A percentile compares a stretch with the other conserved stretches of the same genome.
Evolutionary conservation across 139 green algal species (phyloP).

Genomic region (Trebouxia sp.): DNA sequence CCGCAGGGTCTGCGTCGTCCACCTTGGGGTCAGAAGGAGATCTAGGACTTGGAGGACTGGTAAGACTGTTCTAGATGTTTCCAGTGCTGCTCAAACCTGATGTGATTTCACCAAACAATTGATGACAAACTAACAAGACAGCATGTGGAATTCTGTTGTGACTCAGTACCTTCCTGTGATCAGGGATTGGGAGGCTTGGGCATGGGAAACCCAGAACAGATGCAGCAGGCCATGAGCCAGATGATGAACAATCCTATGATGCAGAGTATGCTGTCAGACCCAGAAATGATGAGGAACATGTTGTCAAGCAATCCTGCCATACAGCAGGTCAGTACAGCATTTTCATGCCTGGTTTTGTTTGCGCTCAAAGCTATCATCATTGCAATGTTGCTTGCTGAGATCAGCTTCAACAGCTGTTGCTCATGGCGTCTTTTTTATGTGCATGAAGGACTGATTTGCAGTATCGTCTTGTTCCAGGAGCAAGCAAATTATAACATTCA

Average conservation of each 20-base stretch:
- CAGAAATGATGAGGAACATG: constrained; percentile 81
- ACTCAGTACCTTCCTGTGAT: not conserved
- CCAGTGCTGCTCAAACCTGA: not conserved
- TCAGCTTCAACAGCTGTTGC: not conserved
- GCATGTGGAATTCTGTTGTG: not conserved
- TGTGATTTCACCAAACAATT: not conserved
- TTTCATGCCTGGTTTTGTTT: not conserved
- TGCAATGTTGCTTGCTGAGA: not conserved
- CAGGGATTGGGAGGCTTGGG: constrained; percentile 28
- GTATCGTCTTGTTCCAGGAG: not conserved
- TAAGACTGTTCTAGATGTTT: not conserved
- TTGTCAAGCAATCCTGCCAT: constrained; percentile 79
- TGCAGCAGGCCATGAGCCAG: constrained; percentile 55
- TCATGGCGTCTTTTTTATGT: not conserved
- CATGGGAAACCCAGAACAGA: constrained; percentile 3
- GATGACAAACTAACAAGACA: not conserved
- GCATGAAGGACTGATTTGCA: no score
- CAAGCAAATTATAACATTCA: not conserved
- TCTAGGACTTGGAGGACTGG: constrained; percentile 5
- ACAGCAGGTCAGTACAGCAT: constrained; percentile 50
- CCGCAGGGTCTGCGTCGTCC: not conserved
- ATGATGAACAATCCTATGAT: constrained; percentile 76
- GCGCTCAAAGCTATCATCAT: not conserved
- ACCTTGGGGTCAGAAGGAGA: not conserved
- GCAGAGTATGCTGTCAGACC: constrained; percentile 82